phyloP scores from a whole-genome alignment of 495 filamentous ascomycete genomes.

The Thermothielavioides terrestris region DNA sequence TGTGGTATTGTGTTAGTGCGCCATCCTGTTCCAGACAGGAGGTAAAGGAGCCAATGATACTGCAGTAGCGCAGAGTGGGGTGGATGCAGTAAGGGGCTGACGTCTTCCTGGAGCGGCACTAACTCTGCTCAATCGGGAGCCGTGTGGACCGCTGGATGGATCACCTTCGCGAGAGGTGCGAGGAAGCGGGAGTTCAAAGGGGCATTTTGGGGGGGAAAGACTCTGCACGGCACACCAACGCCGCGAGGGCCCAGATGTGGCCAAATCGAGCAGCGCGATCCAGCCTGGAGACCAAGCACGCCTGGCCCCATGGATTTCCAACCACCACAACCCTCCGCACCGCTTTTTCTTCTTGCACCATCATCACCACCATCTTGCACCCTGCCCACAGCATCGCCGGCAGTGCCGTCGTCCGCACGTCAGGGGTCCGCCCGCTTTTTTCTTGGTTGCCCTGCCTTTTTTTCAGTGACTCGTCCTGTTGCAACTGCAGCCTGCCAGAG shows the following conservation, averaged over 20 bases:
- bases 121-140: conserved; percentile 24
- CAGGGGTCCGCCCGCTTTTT: background rate
- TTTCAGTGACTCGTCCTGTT: conserved; percentile 14
- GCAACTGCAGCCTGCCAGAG: conserved; percentile 2
- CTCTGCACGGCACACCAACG: conserved; percentile 28
- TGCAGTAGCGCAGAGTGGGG: no score
- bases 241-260: conserved; percentile 25
- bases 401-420: conserved; percentile 16
- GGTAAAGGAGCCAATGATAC: no score
- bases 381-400: conserved; percentile 19
- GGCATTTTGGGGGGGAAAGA: conserved; percentile 27
- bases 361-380: conserved; percentile 12
- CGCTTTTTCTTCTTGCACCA: conserved; percentile 10
- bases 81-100: conserved; percentile 23
- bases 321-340: conserved; percentile 11
- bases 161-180: conserved; percentile 30
- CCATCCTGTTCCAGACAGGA: background rate
- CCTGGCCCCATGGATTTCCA: conserved; percentile 18
- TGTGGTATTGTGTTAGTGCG: conserved; percentile 9
- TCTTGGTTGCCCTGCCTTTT: conserved; percentile 13
- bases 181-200: conserved; percentile 29
- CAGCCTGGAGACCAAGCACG: conserved; percentile 19
- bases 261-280: conserved; percentile 25
- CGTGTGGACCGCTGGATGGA: conserved; percentile 26
- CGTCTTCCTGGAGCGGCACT: conserved; percentile 17